phyloP scores from a whole-genome alignment of 139 green algal genomes.

The Desmodesmus armatus region DNA sequence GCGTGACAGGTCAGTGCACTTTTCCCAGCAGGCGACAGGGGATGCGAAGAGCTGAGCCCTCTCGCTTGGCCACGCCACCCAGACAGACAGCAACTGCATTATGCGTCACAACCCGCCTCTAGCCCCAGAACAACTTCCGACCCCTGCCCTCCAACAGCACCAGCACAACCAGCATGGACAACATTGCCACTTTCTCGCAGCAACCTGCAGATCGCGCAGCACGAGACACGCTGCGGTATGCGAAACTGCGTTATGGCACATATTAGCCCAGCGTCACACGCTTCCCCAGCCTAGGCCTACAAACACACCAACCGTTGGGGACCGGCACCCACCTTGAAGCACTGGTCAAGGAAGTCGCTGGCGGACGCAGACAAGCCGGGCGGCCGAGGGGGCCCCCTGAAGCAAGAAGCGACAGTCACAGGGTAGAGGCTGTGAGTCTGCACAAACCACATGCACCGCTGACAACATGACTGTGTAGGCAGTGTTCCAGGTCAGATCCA shows the following conservation, averaged over 20 bases:
- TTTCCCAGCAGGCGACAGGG: neutral
- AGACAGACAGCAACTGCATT: neutral
- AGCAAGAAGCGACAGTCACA: neutral
- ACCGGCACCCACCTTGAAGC: constrained; percentile 48
- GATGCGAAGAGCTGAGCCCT: neutral
- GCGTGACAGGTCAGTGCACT: neutral
- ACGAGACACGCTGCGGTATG: neutral
- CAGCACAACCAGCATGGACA: neutral
- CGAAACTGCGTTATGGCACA: no score
- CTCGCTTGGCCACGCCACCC: neutral
- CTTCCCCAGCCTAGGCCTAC: neutral
- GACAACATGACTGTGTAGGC: neutral
- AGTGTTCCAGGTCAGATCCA: no score
- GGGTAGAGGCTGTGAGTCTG: neutral
- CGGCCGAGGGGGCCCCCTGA: neutral
- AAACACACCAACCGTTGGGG: neutral
- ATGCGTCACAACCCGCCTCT: no score
- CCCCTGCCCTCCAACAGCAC: neutral
- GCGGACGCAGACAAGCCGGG: constrained; percentile 54
- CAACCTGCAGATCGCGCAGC: neutral
- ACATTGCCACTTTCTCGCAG: neutral
- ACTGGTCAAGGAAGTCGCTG: constrained; percentile 85
- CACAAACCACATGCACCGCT: neutral
- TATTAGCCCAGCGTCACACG: neutral
- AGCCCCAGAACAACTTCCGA: neutral